Evolutionary conservation across 495 filamentous ascomycete genomes (phyloP).

Genomic region (Podospora comata): DNA sequence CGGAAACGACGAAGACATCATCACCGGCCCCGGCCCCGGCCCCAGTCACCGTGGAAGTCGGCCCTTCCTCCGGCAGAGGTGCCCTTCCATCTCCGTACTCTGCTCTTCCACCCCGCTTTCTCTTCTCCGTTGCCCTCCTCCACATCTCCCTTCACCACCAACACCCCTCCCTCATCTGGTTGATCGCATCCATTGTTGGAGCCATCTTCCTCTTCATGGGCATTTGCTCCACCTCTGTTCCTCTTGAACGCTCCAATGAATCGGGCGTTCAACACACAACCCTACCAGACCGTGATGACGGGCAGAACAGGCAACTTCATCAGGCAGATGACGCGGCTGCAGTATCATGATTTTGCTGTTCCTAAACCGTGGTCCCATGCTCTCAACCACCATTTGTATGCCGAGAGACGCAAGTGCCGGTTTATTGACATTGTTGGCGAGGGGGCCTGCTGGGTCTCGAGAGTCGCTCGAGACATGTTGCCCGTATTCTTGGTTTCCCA

Average conservation of each 20-base stretch:
- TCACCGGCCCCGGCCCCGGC: background rate
- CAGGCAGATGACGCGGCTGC: background rate
- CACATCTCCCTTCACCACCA: background rate
- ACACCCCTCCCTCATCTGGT: background rate
- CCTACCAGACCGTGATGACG: background rate
- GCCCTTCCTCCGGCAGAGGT: background rate
- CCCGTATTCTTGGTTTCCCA: constrained; percentile 37
- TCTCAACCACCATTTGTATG: background rate
- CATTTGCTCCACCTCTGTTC: background rate
- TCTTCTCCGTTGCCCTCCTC: no score
- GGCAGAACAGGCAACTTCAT: background rate
- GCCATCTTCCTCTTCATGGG: background rate
- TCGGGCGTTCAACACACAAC: background rate
- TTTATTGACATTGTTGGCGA: background rate
- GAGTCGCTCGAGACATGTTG: constrained; percentile 3
- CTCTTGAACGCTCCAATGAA: background rate
- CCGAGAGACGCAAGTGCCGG: background rate
- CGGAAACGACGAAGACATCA: background rate
- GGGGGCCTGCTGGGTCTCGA: background rate
- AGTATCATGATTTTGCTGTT: background rate
- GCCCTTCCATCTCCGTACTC: background rate
- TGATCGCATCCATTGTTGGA: background rate
- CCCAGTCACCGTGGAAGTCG: background rate
- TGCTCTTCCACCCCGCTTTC: background rate
- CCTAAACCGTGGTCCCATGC: background rate